Conservation (phyloP, 2,329 filamentous ascomycete species). For the Alternaria ethzedia region DNA sequence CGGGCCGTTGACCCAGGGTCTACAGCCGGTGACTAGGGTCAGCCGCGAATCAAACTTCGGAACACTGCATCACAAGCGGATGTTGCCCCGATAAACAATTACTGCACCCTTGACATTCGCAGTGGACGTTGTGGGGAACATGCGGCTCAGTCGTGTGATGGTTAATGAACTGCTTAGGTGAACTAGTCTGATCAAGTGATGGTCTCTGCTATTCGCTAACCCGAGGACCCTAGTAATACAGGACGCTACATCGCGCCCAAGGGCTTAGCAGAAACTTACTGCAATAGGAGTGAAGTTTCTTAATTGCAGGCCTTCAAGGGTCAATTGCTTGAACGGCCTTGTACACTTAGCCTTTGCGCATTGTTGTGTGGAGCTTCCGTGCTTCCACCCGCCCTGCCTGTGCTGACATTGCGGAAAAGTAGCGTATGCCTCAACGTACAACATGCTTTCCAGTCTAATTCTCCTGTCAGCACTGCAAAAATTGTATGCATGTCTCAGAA, state of each 20-base stretch:
- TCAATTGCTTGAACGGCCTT: background rate
- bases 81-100: constrained; percentile 17
- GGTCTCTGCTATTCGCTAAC: background rate
- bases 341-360: background rate
- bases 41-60: constrained; percentile 30
- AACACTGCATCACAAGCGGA: constrained; percentile 18
- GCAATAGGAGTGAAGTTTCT: background rate
- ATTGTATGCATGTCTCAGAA: background rate
- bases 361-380: background rate
- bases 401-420: background rate
- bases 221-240: background rate
- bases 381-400: background rate
- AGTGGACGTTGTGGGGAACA: constrained; percentile 12
- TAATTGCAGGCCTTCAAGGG: background rate
- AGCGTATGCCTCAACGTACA: background rate
- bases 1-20: constrained; percentile 41
- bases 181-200: background rate
- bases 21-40: constrained; percentile 30
- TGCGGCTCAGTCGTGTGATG: constrained; percentile 18
- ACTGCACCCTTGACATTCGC: constrained; percentile 10
- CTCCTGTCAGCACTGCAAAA: background rate
- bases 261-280: background rate
- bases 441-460: background rate
- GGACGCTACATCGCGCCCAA: background rate
- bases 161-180: background rate